Evolutionary conservation across 495 filamentous ascomycete species (phyloP).

Genomic region (Aspergillus mulundensis): DNA sequence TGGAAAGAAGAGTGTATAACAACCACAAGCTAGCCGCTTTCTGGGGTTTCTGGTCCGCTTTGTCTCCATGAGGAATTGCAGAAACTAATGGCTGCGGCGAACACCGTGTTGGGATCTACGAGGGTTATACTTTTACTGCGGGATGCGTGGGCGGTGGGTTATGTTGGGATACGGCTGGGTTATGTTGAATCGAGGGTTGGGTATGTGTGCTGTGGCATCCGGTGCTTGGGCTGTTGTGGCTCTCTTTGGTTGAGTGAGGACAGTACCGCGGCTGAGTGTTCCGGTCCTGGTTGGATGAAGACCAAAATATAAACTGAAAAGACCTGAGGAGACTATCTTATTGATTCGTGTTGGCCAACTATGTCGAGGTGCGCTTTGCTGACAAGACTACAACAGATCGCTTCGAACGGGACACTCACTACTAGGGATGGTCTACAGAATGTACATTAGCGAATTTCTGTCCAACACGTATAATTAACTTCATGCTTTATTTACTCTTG

Average conservation of each 20-base stretch:
- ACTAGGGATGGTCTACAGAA: background rate
- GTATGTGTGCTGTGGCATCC: slow-evolving; percentile 20
- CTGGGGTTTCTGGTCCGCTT: slow-evolving; percentile 47
- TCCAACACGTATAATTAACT: slow-evolving; percentile 3
- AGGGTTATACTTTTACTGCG: slow-evolving; percentile 6
- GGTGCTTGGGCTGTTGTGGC: slow-evolving; percentile 12
- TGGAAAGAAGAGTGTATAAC: slow-evolving; percentile 28
- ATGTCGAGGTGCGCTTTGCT: background rate
- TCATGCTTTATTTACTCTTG: background rate
- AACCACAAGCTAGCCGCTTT: slow-evolving; percentile 25
- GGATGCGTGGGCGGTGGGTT: background rate
- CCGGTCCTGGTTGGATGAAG: slow-evolving; percentile 40
- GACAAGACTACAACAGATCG: background rate
- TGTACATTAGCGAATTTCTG: background rate
- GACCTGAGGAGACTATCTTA: slow-evolving; percentile 49
- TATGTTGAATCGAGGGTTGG: background rate
- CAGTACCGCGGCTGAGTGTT: slow-evolving; percentile 34
- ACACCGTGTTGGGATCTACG: slow-evolving; percentile 20
- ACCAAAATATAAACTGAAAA: slow-evolving; percentile 53
- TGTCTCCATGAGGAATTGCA: slow-evolving; percentile 39
- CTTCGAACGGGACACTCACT: background rate
- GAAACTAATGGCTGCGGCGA: slow-evolving; percentile 48
- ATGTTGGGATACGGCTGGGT: background rate
- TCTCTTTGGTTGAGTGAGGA: slow-evolving; percentile 13
- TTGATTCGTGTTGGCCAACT: background rate